Evolutionary conservation across 2,329 filamentous ascomycete species (phyloP).

Genomic region (Aspergillus sp.): DNA sequence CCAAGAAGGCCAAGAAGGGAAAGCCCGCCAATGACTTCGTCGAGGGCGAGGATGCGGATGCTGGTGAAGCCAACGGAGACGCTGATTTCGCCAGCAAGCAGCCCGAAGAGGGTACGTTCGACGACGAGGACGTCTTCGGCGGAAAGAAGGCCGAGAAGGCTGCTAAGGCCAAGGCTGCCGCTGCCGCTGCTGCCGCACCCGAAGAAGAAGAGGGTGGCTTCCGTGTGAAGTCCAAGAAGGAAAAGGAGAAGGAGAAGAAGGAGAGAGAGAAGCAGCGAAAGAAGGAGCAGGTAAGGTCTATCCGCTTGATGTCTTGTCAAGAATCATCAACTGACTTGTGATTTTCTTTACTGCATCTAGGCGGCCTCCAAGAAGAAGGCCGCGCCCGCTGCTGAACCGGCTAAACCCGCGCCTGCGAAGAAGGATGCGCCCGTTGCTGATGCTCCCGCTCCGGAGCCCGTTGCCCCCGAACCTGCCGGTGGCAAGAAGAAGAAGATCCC

Average conservation of each 20-base stretch:
- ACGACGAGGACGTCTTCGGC: constrained; percentile 86
- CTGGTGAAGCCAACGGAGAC: constrained; percentile 19
- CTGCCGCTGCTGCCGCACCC: constrained; percentile 31
- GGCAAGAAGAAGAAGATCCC: constrained; percentile 91
- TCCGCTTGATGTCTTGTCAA: neutral
- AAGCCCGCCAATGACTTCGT: constrained; percentile 70
- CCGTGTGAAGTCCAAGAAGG: constrained; percentile 88
- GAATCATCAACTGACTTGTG: neutral
- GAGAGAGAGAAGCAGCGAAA: constrained; percentile 98
- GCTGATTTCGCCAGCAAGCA: constrained; percentile 64
- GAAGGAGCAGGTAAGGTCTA: constrained; percentile 77
- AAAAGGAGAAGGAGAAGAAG: constrained; percentile 98
- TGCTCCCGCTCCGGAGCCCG: constrained; percentile 35
- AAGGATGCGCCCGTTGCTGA: constrained; percentile 48
- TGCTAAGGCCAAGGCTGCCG: constrained; percentile 52
- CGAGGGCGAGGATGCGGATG: constrained; percentile 60
- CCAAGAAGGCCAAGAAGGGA: constrained; percentile 89
- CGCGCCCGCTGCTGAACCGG: constrained; percentile 37
- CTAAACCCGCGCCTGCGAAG: constrained; percentile 43
- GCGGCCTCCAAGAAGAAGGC: constrained; percentile 87
- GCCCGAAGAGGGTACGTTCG: constrained; percentile 75
- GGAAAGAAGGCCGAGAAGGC: constrained; percentile 58
- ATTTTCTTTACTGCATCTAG: constrained; percentile 40
- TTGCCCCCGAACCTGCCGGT: constrained; percentile 43
- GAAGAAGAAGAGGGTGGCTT: constrained; percentile 56